Evolutionary conservation across 306 rosid species (phyloP).

Genomic region (Trifolium subterraneum): DNA sequence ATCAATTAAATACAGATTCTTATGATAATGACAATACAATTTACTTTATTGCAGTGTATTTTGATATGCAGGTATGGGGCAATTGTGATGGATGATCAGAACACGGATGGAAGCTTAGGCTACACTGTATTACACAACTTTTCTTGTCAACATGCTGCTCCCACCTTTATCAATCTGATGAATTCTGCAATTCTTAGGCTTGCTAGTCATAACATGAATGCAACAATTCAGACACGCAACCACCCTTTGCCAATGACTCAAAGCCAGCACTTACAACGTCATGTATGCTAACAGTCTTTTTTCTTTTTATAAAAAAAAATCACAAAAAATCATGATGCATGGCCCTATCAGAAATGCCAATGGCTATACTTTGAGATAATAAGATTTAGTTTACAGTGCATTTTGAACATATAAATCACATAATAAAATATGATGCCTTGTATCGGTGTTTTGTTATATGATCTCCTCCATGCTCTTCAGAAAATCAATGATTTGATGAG

Average conservation of each 20-base stretch:
- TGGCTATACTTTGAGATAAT: constrained; percentile 17
- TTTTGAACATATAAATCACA: constrained; percentile 36
- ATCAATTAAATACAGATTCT: constrained; percentile 21
- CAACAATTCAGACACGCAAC: constrained; percentile 88
- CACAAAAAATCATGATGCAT: background rate
- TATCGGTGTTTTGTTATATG: constrained; percentile 3
- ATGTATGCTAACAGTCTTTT: constrained; percentile 54
- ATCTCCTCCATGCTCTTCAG: background rate
- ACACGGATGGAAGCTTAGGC: constrained; percentile 84
- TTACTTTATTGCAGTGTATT: constrained; percentile 34
- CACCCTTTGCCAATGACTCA: constrained; percentile 89
- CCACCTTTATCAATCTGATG: constrained; percentile 93
- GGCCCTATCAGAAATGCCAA: constrained; percentile 8
- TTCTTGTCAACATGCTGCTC: constrained; percentile 96
- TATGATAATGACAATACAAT: background rate
- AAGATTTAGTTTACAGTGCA: background rate
- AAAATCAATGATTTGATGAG: constrained; percentile 43
- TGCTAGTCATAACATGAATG: constrained; percentile 63
- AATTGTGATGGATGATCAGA: constrained; percentile 80
- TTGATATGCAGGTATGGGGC: constrained; percentile 84
- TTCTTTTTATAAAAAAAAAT: too few species aligned
- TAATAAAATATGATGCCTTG: constrained; percentile 30
- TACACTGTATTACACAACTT: constrained; percentile 91
- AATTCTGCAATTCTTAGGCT: constrained; percentile 89
- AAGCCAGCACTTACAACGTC: constrained; percentile 91